phyloP scores from a whole-genome alignment of 2,329 filamentous ascomycete genomes.

The Byssoonygena ceratinophila region DNA sequence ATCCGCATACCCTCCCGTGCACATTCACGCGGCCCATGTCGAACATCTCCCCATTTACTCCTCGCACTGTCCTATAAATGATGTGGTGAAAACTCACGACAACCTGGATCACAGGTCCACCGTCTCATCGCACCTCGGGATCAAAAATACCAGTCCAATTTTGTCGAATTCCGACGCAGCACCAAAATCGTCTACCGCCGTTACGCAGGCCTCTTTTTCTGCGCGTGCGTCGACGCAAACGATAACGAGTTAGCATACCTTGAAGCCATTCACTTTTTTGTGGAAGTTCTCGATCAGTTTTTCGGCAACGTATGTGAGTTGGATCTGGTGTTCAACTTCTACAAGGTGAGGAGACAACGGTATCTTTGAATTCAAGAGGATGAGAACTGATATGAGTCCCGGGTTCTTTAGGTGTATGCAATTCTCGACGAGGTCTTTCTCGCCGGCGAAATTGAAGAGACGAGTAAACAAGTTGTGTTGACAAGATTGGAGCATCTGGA shows the following conservation, averaged over 20 bases:
- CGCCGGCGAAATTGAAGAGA: conserved; percentile 96
- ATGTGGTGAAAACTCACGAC: neutral
- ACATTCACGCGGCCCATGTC: neutral
- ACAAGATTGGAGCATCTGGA: conserved; percentile 91
- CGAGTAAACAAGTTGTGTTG: conserved; percentile 93
- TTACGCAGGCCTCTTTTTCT: conserved; percentile 97
- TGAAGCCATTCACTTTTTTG: conserved; percentile 98
- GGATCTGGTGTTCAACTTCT: conserved; percentile 69
- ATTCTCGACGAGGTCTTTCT: conserved; percentile 98
- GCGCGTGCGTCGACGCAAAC: conserved; percentile 96
- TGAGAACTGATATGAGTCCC: neutral
- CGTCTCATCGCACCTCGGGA: conserved; percentile 94
- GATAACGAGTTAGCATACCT: conserved; percentile 96
- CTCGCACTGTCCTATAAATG: neutral
- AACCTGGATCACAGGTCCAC: conserved; percentile 56
- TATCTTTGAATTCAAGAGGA: neutral
- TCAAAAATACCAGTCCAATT: conserved; percentile 99
- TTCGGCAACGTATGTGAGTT: conserved; percentile 99
- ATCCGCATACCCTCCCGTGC: too few species aligned
- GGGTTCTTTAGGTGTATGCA: conserved; percentile 75
- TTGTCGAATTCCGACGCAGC: conserved; percentile 64
- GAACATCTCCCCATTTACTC: neutral
- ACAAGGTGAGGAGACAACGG: conserved; percentile 45
- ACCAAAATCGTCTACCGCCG: conserved; percentile 96
- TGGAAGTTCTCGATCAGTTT: conserved; percentile 95